Conservation (phyloP, 305 asterid species). For the Ilex paraguariensis region DNA sequence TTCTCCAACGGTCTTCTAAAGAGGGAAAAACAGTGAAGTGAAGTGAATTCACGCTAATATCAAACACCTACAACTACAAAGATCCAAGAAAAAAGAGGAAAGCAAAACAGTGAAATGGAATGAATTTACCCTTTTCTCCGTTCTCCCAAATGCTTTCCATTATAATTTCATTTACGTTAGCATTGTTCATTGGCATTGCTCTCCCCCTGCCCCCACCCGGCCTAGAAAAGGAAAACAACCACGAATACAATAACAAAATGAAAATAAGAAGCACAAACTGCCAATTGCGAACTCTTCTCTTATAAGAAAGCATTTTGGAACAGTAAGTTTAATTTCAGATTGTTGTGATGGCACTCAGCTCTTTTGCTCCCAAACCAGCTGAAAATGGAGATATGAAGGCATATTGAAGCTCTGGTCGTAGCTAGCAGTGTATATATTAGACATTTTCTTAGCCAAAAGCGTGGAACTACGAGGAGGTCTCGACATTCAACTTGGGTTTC, state of each 20-base stretch:
- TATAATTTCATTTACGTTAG: neutral
- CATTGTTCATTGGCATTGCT: neutral
- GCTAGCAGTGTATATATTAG: conserved; percentile 42
- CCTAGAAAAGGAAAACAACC: too few relatives aligned
- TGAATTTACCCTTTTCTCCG: neutral
- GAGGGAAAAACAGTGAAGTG: neutral
- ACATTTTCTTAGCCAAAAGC: conserved; percentile 30
- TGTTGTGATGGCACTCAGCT: conserved; percentile 29
- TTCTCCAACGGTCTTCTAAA: neutral
- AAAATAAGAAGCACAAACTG: too few relatives aligned
- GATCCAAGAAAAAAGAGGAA: neutral
- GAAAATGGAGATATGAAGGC: conserved; percentile 73
- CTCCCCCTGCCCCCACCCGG: neutral
- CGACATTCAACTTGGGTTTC: conserved; percentile 26
- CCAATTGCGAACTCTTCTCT: neutral
- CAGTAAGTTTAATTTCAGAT: neutral
- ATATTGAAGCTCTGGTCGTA: conserved; percentile 15
- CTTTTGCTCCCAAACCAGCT: conserved; percentile 66
- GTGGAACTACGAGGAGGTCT: conserved; percentile 17
- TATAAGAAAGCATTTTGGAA: too few relatives aligned
- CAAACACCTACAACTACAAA: too few relatives aligned
- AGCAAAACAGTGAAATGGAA: neutral
- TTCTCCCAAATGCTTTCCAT: neutral
- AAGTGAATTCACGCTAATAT: too few relatives aligned
- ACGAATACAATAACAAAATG: too few relatives aligned